Evolutionary conservation across 352 stramenopile species (phyloP), one percentile per base, ranked within the genome.

Genomic region (Phytophthora foliorum): DNA sequence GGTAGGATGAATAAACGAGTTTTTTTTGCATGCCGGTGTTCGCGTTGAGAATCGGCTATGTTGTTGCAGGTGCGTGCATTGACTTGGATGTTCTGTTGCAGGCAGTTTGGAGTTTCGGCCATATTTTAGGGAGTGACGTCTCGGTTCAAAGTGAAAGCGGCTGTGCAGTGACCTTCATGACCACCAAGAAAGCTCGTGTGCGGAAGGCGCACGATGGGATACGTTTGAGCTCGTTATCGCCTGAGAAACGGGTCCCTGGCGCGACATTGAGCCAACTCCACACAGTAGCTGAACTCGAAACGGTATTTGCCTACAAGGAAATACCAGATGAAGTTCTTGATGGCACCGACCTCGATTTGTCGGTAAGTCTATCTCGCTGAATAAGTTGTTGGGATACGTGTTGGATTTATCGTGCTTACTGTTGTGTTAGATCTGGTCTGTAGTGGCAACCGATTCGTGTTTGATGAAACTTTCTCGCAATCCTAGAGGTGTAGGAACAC

Each of bases 291-390:
- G 82, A 90, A 36, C 71, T 89, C 38, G 77, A 75, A 42, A 67
- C 73, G 0, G 51, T 36, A 14, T 90, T 92, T 34, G 57, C 75
- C 14, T 95, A 93, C 69, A 72, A 75, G 17, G 74, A 88, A 29
- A 74, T 95, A 16, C 87, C 87, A 10, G 67, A 84, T 41, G 85
- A 95, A 58, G 57, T 92, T 46, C 78, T 93, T 6, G 46, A 61
- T 27, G 87, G 85, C 7, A 57, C 56, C 11, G 82, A 90, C 9
- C 34, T 95, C 19, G 81, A 95, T 45, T 75, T 90, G n/a, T 85
- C 82, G 61, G 82, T 89, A 69, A 21, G 67, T 24, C 6, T 21
- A 10, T 22, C n/a, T 42, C n/a, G n/a, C 8, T 54, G 11, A 38
- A 9, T 48, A 13, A 10, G 1, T 27, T 29, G 17, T 2, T 27